Evolutionary conservation across 345 rosid genomes (phyloP).

Genomic region (Mercurialis annua): DNA sequence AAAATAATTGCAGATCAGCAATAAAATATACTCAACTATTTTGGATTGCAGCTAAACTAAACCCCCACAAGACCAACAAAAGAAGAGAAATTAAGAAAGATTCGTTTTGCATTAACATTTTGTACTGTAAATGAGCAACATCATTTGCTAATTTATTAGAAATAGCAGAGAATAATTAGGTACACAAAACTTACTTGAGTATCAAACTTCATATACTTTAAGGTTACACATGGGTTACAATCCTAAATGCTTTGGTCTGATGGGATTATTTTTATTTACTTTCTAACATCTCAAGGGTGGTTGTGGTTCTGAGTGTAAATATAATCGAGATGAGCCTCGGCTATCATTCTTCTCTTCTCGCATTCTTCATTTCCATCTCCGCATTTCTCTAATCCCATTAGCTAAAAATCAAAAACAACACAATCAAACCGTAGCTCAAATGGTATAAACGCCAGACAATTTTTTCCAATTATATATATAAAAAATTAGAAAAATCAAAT

Average conservation of each 20-base stretch:
- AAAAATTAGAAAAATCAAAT: background rate
- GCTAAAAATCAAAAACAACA: constrained; percentile 23
- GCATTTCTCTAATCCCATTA: constrained; percentile 53
- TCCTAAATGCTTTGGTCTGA: no score
- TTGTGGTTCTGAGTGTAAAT: constrained; percentile 70
- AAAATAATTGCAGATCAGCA: background rate
- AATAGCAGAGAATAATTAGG: no score
- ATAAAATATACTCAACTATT: background rate
- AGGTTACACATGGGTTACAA: no score
- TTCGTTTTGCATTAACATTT: no score
- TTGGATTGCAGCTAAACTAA: background rate
- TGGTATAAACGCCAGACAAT: background rate
- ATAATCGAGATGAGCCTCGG: constrained; percentile 80
- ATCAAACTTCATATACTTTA: no score
- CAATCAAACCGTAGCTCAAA: background rate
- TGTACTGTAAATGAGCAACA: no score
- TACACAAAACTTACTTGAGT: no score
- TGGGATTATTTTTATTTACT: background rate
- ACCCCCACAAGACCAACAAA: no score
- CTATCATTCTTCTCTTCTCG: constrained; percentile 55
- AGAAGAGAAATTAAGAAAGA: background rate
- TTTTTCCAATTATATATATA: background rate
- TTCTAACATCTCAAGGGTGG: constrained; percentile 26
- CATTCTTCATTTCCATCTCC: constrained; percentile 55
- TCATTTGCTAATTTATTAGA: no score